A percentile compares a stretch with the other conserved stretches of the same genome.
Conservation (phyloP, 2,329 filamentous ascomycete genomes). For the Cladosporium sp. region DNA sequence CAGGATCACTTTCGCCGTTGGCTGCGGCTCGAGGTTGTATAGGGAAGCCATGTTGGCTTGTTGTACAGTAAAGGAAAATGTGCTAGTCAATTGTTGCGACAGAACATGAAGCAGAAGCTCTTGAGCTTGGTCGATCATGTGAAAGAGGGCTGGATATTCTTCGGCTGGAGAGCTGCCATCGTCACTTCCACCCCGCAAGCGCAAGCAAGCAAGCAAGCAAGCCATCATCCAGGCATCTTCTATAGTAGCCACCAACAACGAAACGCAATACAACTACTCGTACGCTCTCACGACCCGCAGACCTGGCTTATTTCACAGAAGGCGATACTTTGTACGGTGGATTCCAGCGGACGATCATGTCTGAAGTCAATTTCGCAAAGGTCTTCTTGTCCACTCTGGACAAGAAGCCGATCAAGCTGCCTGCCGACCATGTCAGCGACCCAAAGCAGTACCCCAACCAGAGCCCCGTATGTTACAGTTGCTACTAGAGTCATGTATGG, state of each 20-base stretch:
- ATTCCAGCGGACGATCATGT: constrained; percentile 65
- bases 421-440: constrained; percentile 89
- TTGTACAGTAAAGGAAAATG: neutral
- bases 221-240: constrained; percentile 1
- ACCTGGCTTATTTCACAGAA: constrained; percentile 21
- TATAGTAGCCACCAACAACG: neutral
- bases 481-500: neutral
- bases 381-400: constrained; percentile 80
- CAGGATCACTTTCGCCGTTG: constrained; percentile 87
- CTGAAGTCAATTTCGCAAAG: constrained; percentile 79
- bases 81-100: neutral
- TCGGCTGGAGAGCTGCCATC: neutral
- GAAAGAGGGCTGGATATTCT: constrained; percentile 6
- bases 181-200: constrained; percentile 8
- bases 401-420: constrained; percentile 75
- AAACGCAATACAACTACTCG: neutral
- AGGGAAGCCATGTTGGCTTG: constrained; percentile 71
- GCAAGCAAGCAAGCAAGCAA: neutral
- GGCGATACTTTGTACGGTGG: constrained; percentile 31
- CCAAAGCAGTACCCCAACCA: constrained; percentile 74
- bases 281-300: neutral
- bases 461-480: constrained; percentile 64
- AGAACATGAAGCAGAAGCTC: neutral
- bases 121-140: constrained; percentile 7
- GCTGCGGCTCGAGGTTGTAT: constrained; percentile 93